phyloP scores from a whole-genome alignment of 2,329 filamentous ascomycete species.

The Laburnicola sp. region DNA sequence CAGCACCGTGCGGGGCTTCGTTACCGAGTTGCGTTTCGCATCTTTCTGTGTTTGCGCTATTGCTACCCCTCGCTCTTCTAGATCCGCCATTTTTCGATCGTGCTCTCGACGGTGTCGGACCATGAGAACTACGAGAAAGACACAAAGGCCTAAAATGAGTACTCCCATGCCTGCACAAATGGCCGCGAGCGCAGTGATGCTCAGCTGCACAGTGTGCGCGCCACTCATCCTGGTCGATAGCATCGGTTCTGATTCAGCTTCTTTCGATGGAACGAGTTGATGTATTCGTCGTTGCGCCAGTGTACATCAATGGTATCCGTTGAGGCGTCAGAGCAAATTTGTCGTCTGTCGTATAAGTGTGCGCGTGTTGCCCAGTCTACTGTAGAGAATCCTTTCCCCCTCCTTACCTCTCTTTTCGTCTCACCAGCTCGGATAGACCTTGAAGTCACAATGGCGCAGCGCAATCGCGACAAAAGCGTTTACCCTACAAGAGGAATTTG shows the following conservation, averaged over 20 bases:
- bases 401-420: conserved; percentile 17
- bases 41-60: conserved; percentile 29
- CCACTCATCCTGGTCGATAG: conserved; percentile 12
- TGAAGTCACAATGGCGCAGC: conserved; percentile 23
- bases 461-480: conserved; percentile 20
- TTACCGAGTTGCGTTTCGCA: conserved; percentile 18
- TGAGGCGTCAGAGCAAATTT: background rate
- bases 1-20: conserved; percentile 36
- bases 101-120: conserved; percentile 32
- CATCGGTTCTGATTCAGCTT: conserved; percentile 12
- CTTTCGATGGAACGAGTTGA: no score
- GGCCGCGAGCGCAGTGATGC: conserved; percentile 27
- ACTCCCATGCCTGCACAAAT: conserved; percentile 32
- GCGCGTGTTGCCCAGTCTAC: background rate
- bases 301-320: background rate
- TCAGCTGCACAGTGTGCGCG: conserved; percentile 20
- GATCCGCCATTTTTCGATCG: conserved; percentile 34
- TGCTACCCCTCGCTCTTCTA: conserved; percentile 38
- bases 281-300: background rate
- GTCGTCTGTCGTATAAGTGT: background rate
- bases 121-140: conserved; percentile 31
- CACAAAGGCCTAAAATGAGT: conserved; percentile 28
- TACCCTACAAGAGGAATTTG: conserved; percentile 17
- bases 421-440: conserved; percentile 1
- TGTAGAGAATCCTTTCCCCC: conserved; percentile 12